Conservation (phyloP, 768 basidiomycete species). For the Kockovaella imperatae region DNA sequence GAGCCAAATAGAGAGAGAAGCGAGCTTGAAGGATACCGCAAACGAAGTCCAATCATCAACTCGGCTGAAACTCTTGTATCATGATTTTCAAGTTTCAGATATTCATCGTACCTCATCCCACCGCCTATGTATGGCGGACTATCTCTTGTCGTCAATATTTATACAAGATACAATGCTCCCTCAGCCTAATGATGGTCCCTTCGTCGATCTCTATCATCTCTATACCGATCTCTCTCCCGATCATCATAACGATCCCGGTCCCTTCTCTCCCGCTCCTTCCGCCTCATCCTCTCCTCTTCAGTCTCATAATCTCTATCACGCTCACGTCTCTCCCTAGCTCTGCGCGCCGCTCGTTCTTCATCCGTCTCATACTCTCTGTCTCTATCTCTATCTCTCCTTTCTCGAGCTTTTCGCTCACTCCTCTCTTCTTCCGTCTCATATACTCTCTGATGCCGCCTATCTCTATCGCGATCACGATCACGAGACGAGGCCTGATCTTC, state of each 20-base stretch:
- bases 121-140: no score
- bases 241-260: slow-evolving; percentile 1
- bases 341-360: slow-evolving; percentile 6
- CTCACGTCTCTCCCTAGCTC: slow-evolving; percentile 13
- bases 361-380: slow-evolving; percentile 10
- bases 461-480: slow-evolving; percentile 6
- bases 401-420: slow-evolving; percentile 23
- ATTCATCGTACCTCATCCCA: no score
- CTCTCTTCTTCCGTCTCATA: slow-evolving; percentile 27
- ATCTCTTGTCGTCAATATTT: no score
- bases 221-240: slow-evolving; percentile 6
- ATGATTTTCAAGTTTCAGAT: no score
- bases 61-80: no score
- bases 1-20: no score
- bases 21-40: no score
- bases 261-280: neutral
- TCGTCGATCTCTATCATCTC: no score
- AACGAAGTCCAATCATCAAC: no score
- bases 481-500: slow-evolving; percentile 8
- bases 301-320: slow-evolving; percentile 10
- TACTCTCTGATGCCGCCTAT: slow-evolving; percentile 11
- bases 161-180: no score
- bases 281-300: slow-evolving; percentile 4
- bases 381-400: slow-evolving; percentile 15
- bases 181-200: no score